phyloP scores from a whole-genome alignment of 345 rosid species.

The rapeseed (Brassica napus) region DNA sequence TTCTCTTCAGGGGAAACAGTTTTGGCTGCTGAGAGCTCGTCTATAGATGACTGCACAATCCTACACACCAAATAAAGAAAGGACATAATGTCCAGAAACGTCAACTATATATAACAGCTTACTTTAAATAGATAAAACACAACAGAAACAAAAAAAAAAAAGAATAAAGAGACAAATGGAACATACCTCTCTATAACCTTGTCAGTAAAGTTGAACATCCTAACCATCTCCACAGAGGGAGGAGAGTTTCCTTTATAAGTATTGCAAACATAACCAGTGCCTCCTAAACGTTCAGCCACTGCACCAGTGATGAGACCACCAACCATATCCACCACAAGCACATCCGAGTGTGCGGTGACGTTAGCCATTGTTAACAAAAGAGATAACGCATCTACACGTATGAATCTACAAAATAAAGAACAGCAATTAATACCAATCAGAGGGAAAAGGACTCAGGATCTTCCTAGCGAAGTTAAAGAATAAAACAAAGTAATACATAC shows the following conservation, averaged over 20 bases:
- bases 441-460: too few relatives aligned
- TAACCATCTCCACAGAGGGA: conserved; percentile 70
- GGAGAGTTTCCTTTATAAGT: conserved; percentile 57
- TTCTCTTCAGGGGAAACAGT: conserved; percentile 16
- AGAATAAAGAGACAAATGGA: too few relatives aligned
- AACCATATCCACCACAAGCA: conserved; percentile 85
- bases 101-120: too few relatives aligned
- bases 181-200: conserved; percentile 56
- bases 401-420: conserved; percentile 50
- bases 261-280: conserved; percentile 78
- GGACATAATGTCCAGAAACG: too few relatives aligned
- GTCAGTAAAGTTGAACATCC: conserved; percentile 80
- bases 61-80: too few relatives aligned
- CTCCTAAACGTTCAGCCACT: conserved; percentile 92
- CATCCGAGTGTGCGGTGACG: conserved; percentile 70
- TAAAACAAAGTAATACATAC: conserved; percentile 44
- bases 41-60: conserved; percentile 63
- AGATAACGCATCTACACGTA: conserved; percentile 80
- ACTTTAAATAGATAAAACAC: too few relatives aligned
- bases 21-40: conserved; percentile 50
- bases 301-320: conserved; percentile 97
- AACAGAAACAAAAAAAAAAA: too few relatives aligned
- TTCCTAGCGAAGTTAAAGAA: not conserved
- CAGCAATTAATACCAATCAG: conserved; percentile 8
- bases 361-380: conserved; percentile 87